These are phyloP conservation scores for Suillus occidentalis DNA, from an alignment of 768 basidiomycete species.

Conservation along the genomic window DNA sequence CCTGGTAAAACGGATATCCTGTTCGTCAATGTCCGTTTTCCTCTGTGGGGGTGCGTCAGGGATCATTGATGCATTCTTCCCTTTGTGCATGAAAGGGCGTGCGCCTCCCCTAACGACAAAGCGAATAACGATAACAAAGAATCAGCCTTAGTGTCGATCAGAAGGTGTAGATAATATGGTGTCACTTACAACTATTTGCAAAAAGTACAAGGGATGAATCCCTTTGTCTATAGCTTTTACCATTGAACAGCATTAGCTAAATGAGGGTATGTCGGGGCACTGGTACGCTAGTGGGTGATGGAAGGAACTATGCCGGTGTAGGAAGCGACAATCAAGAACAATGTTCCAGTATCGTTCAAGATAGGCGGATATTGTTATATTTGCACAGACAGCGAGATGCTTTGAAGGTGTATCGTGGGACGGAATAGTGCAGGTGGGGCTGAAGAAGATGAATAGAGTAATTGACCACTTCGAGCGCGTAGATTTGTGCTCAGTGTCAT, in stretches of 20 bases:
- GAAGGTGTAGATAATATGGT: neutral
- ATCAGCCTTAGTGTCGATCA: neutral
- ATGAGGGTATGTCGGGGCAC: neutral
- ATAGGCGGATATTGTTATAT: neutral
- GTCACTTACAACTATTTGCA: neutral
- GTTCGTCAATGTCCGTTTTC: neutral
- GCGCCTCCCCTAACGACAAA: neutral
- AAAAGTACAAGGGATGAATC: neutral
- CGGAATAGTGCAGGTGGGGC: neutral
- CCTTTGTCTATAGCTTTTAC: neutral
- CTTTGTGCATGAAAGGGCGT: neutral
- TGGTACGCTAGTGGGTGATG: neutral
- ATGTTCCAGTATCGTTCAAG: neutral
- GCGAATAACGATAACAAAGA: neutral
- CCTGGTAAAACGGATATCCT: neutral
- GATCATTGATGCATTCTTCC: neutral
- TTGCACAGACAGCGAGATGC: neutral
- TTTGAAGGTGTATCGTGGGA: neutral
- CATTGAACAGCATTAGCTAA: neutral
- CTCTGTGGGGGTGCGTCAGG: neutral
- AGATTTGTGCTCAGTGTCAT: neutral
- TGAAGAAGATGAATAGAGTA: neutral
- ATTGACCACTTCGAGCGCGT: neutral
- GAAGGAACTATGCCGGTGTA: neutral
- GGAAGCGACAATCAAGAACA: neutral